Percentiles rank a stretch among this genome's conserved stretches.
These are phyloP conservation scores for Aspergillus tubingensis DNA, from an alignment of 2,329 filamentous ascomycete genomes.

Conservation along the genomic window DNA sequence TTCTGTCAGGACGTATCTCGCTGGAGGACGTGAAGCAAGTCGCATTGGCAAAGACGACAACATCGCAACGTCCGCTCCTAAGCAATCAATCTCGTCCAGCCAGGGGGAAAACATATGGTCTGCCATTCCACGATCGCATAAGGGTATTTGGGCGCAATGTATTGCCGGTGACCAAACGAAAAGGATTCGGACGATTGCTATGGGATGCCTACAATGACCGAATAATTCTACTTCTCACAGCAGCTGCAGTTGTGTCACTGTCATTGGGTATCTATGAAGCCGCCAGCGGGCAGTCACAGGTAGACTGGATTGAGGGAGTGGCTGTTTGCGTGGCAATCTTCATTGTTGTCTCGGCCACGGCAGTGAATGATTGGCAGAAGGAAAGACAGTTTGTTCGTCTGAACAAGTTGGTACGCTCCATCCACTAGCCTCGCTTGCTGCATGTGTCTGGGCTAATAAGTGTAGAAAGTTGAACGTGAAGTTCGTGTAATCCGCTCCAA, in stretches of 20 bases:
- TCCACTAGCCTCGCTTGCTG: slow-evolving; percentile 30
- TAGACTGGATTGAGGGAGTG: slow-evolving; percentile 78
- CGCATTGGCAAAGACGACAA: neutral
- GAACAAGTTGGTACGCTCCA: slow-evolving; percentile 67
- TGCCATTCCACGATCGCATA: slow-evolving; percentile 60
- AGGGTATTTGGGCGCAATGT: slow-evolving; percentile 68
- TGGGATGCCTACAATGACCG: slow-evolving; percentile 82
- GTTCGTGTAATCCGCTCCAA: slow-evolving; percentile 67
- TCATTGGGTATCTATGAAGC: slow-evolving; percentile 71
- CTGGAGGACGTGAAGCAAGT: neutral
- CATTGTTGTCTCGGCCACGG: slow-evolving; percentile 73
- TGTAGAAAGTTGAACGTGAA: slow-evolving; percentile 59
- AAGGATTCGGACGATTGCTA: slow-evolving; percentile 64
- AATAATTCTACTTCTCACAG: slow-evolving; percentile 67
- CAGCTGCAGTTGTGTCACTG: slow-evolving; percentile 68
- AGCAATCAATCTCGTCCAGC: neutral
- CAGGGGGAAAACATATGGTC: too few species aligned
- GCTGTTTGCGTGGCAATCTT: slow-evolving; percentile 74
- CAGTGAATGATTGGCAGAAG: slow-evolving; percentile 76
- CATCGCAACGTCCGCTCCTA: neutral
- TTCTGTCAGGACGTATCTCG: slow-evolving; percentile 16
- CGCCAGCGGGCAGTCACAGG: slow-evolving; percentile 52
- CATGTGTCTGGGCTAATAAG: neutral
- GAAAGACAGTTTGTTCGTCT: slow-evolving; percentile 75
- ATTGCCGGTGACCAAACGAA: slow-evolving; percentile 64